These are phyloP conservation scores for Hymenoscyphus scutula DNA, from an alignment of 2,329 filamentous ascomycete species.

Conservation along the genomic window DNA sequence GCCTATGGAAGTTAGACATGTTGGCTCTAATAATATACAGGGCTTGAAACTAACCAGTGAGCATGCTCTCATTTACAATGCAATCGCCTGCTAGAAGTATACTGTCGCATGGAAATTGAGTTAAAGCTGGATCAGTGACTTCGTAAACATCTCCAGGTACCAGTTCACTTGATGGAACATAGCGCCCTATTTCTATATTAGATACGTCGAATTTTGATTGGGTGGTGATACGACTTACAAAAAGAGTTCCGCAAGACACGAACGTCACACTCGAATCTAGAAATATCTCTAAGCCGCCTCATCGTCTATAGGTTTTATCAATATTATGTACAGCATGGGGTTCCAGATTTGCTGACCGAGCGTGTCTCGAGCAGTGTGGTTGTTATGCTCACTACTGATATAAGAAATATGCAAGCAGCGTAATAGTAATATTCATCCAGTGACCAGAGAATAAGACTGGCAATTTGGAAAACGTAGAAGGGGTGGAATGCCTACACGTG, in stretches of 20 bases:
- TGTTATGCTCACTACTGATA: slow-evolving; percentile 88
- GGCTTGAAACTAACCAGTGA: slow-evolving; percentile 58
- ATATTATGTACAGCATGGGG: slow-evolving; percentile 12
- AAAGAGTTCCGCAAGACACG: slow-evolving; percentile 92
- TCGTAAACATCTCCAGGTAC: slow-evolving; percentile 97
- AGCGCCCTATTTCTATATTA: slow-evolving; percentile 58
- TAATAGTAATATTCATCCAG: slow-evolving; percentile 98
- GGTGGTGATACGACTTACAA: slow-evolving; percentile 52
- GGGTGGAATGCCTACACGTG: slow-evolving; percentile 77
- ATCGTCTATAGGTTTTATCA: slow-evolving; percentile 60
- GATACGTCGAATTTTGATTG: background rate
- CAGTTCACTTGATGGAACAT: slow-evolving; percentile 80
- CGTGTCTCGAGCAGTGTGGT: slow-evolving; percentile 88
- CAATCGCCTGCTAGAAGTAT: slow-evolving; percentile 89
- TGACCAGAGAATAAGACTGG: slow-evolving; percentile 91
- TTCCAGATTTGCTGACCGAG: slow-evolving; percentile 52
- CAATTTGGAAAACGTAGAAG: slow-evolving; percentile 97
- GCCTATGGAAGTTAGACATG: slow-evolving; percentile 44
- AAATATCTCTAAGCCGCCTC: slow-evolving; percentile 85
- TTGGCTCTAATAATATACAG: background rate
- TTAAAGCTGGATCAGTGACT: slow-evolving; percentile 86
- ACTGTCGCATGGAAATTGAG: slow-evolving; percentile 89
- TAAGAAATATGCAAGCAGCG: slow-evolving; percentile 88
- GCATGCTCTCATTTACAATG: slow-evolving; percentile 99
- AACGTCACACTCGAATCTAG: slow-evolving; percentile 91